Percentiles rank a stretch among this genome's conserved stretches.
These are phyloP conservation scores for Fusarium hainanense DNA, from an alignment of 2,329 filamentous ascomycete genomes.

Conservation along the genomic window DNA sequence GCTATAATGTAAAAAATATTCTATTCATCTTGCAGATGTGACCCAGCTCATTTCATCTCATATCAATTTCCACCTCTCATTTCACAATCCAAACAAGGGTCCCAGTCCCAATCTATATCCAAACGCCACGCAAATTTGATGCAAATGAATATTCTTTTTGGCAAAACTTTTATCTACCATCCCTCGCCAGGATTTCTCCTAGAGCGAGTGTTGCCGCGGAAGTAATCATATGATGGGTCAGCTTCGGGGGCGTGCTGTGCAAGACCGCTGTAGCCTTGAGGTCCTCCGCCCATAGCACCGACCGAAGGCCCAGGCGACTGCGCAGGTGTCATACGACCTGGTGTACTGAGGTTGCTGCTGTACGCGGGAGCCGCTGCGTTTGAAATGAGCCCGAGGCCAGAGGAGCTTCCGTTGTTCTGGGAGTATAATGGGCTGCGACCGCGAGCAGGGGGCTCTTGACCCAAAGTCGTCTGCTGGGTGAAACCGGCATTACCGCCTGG, in stretches of 20 bases:
- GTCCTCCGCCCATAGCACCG: constrained; percentile 67
- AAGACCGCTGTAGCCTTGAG: constrained; percentile 68
- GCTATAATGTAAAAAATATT: constrained; percentile 26
- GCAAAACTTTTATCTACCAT: constrained; percentile 47
- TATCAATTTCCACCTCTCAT: constrained; percentile 25
- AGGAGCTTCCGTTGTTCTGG: constrained; percentile 64
- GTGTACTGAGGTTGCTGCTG: constrained; percentile 44
- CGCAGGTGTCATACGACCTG: constrained; percentile 41
- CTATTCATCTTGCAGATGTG: constrained; percentile 26
- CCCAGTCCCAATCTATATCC: constrained; percentile 46
- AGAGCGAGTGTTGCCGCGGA: constrained; percentile 55
- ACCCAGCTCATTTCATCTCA: constrained; percentile 24
- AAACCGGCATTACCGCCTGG: constrained; percentile 35
- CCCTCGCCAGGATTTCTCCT: constrained; percentile 53
- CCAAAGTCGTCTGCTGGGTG: constrained; percentile 40
- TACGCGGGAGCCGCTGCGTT: constrained; percentile 65
- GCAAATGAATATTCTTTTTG: constrained; percentile 17
- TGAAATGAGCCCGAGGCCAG: constrained; percentile 64
- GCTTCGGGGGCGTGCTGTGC: constrained; percentile 61
- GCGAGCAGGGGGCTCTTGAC: constrained; percentile 45
- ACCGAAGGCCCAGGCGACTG: constrained; percentile 55
- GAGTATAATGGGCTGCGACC: constrained; percentile 62
- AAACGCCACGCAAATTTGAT: constrained; percentile 47
- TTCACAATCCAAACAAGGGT: constrained; percentile 22
- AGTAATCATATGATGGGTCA: constrained; percentile 65